Evolutionary conservation across 2,329 filamentous ascomycete species (phyloP), one percentile per base, ranked within the genome.

Genomic region (Verticillium nonalfalfae): DNA sequence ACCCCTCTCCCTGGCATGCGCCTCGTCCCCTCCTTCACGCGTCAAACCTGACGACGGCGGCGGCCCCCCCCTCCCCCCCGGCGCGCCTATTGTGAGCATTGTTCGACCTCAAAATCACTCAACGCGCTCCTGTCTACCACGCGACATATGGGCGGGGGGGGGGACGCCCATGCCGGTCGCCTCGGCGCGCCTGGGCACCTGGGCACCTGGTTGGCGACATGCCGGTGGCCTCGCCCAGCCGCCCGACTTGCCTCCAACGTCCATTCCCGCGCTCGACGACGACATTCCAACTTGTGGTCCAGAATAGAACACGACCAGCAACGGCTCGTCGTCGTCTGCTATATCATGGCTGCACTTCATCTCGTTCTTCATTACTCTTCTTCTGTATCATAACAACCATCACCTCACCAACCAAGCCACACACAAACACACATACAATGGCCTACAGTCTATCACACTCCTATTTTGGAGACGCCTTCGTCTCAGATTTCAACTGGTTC

Each of bases 401-500:
- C n/a, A 5, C n/a, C 40, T 6, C n/a, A n/a, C 26, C 40, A 50
- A 56, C 33, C 54, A 56, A 34, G 26, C 26, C 26, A 26, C 26
- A 26, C 26, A 26, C 26, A 26, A 2, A 26, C 26, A 26, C 26
- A 26, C 26, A 26, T 26, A 60, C 14, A 11, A 66, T 66, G 64
- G 64, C 59, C 4, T 82, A 82, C 68, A 71, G 75, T 38, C 69
- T 83, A 57, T 68, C 71, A 11, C 74, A 72, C 61, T 80, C 74
- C 26, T 82, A 79, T 60, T 71, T 72, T 21, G 76, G 77, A 55
- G 71, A 75, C 56, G 74, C 76, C 59, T 73, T 83, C 56, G 72
- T 83, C 61, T 74, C 71, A 54, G 74, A 74, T 62, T 85, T 85
- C 70, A 76, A 74, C 65, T 85, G 82, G 72, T 77, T 79, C 63